phyloP scores from a whole-genome alignment of 768 basidiomycete species.

The Pilatotrama ljubarskyi region DNA sequence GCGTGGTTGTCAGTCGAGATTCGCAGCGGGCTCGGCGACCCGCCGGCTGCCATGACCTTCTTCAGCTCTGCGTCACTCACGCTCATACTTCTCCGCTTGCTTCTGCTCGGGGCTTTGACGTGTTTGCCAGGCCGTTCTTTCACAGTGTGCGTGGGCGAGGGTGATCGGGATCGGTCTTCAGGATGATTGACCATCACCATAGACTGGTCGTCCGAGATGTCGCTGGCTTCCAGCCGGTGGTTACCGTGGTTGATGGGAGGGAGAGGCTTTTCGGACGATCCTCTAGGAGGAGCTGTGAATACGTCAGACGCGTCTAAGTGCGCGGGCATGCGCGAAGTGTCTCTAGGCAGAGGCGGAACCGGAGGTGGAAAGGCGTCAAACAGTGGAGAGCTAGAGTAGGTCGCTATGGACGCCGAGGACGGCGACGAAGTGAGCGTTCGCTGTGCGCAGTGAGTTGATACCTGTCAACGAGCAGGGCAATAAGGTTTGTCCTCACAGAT shows the following conservation, averaged over 20 bases:
- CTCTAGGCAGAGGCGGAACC: slow-evolving; percentile 47
- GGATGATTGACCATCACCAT: slow-evolving; percentile 57
- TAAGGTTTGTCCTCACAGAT: slow-evolving; percentile 47
- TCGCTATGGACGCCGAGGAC: slow-evolving; percentile 22
- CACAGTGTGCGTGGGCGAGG: slow-evolving; percentile 30
- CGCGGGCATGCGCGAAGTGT: slow-evolving; percentile 6
- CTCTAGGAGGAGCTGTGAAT: slow-evolving; percentile 38
- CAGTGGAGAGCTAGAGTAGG: slow-evolving; percentile 35
- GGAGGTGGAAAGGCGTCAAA: slow-evolving; percentile 40
- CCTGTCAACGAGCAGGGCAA: slow-evolving; percentile 4
- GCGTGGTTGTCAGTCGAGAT: slow-evolving; percentile 40
- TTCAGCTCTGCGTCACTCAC: slow-evolving; percentile 64
- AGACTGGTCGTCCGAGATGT: slow-evolving; percentile 50
- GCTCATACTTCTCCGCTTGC: slow-evolving; percentile 72
- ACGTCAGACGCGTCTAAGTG: slow-evolving; percentile 49
- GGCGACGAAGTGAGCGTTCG: slow-evolving; percentile 29
- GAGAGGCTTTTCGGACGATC: slow-evolving; percentile 55
- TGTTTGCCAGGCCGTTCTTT: slow-evolving; percentile 21
- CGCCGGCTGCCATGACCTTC: slow-evolving; percentile 39
- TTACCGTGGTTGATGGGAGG: slow-evolving; percentile 52
- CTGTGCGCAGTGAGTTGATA: slow-evolving; percentile 12
- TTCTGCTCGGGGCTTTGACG: slow-evolving; percentile 30
- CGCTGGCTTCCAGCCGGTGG: slow-evolving; percentile 33
- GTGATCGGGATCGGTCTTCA: slow-evolving; percentile 22
- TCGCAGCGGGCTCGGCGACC: slow-evolving; percentile 40